phyloP scores from a whole-genome alignment of 805 yeast species.

The Yamadazyma endophytica region DNA sequence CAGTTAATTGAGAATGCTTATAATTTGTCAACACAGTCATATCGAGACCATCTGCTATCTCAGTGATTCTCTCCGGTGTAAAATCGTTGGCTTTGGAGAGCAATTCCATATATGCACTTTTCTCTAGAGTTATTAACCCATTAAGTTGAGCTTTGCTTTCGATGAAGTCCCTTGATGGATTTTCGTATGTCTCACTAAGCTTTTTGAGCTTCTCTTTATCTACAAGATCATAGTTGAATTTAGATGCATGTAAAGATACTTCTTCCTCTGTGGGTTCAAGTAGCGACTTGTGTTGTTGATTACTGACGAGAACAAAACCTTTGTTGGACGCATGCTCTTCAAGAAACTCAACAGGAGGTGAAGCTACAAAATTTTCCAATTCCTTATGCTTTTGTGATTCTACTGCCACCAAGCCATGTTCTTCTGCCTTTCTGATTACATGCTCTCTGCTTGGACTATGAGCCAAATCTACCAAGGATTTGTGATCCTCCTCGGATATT shows the following conservation, averaged over 20 bases:
- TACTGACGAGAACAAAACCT: constrained; percentile 1
- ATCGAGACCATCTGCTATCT: constrained; percentile 18
- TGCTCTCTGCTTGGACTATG: constrained; percentile 4
- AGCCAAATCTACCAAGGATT: constrained; percentile 1
- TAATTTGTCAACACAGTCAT: constrained; percentile 15
- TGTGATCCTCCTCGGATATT: constrained; percentile 9
- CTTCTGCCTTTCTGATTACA: constrained; percentile 12
- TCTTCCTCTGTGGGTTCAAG: constrained; percentile 6
- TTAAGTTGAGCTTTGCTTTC: constrained; percentile 6
- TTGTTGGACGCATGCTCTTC: constrained; percentile 7
- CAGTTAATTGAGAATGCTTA: constrained; percentile 9
- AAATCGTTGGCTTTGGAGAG: constrained; percentile 8
- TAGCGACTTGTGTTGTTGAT: constrained; percentile 1
- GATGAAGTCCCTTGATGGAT: constrained; percentile 16
- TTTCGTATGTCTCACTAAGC: constrained; percentile 4
- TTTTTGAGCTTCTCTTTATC: constrained; percentile 8
- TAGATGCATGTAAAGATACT: constrained; percentile 4
- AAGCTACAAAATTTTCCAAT: constrained; percentile 2
- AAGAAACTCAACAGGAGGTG: constrained; percentile 12
- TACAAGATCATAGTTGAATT: constrained; percentile 2
- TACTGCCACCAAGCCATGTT: constrained; percentile 10
- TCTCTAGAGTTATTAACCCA: constrained; percentile 7
- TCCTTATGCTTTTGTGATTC: constrained; percentile 8
- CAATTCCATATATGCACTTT: constrained; percentile 7
- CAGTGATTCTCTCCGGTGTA: constrained; percentile 11